Evolutionary conservation across 441 rosid genomes (phyloP), one percentile per base, ranked within the genome.

Genomic region (Adansonia madagascariensis): DNA sequence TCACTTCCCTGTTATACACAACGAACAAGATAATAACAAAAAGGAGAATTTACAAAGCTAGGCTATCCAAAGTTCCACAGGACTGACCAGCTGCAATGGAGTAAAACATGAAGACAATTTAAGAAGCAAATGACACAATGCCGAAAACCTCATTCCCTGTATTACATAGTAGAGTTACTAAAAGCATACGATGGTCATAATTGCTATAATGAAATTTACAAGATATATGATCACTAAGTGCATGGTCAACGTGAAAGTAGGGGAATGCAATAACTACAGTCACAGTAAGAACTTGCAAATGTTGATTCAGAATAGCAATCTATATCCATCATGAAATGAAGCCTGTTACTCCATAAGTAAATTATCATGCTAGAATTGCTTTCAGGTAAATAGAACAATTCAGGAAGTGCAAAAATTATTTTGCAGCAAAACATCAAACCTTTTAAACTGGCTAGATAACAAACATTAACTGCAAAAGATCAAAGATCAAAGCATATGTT

Each of bases 361-460:
- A 35, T 35, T 35, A 35, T 35, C 8, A 43, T 43, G 46, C 46
- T 43, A 43, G 46, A 43, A 43, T 6, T 43, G 46, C 46, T 43
- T 43, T 59, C 63, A 59, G 35, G 63, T 31, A 59, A 57, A 22
- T 20, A 22, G 0, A 7, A 43, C 46, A 60, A 60, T 24, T 60
- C 41, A 60, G 27, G 39, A 60, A 43, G 46, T 6, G 41, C 65
- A 8, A 24, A 22, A 22, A 24, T 0, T 11, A 1, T 35, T 35
- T 35, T 35, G 41, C 41, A 35, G 41, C 41, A 35, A 35, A 35
- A 35, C 41, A 35, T 35, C 41, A 35, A 35, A 35, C 41, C 41
- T 60, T 60, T 60, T 24, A 15, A 60, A 60, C 12, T 24, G 65
- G 27, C n/a, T 60, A 60, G n/a, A 60, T 60, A 62, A 62, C 18